A percentile compares a stretch with the other conserved stretches of the same genome.
Evolutionary conservation across 2,329 filamentous ascomycete genomes (phyloP).

Genomic region (Fusarium mexicanum): DNA sequence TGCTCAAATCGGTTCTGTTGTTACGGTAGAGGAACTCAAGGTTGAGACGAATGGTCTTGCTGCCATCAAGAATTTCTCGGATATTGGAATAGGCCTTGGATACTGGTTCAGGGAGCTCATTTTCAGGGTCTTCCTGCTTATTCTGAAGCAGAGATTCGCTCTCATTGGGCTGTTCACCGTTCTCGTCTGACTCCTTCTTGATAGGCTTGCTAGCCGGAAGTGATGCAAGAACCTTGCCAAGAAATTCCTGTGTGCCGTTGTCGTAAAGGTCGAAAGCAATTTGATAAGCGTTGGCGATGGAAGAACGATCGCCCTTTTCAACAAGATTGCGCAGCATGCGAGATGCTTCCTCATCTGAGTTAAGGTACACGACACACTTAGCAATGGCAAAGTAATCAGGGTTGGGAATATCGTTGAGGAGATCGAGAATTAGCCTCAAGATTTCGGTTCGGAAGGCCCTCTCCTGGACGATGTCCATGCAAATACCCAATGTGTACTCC

Average conservation of each 20-base stretch:
- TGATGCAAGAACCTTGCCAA: conserved; percentile 86
- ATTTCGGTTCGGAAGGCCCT: conserved; percentile 85
- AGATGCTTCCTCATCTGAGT: conserved; percentile 90
- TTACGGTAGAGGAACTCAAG: conserved; percentile 96
- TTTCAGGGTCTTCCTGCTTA: conserved; percentile 65
- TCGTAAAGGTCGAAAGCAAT: conserved; percentile 98
- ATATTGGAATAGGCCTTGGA: conserved; percentile 70
- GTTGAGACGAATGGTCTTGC: conserved; percentile 93
- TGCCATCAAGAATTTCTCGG: conserved; percentile 80
- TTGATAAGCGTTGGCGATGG: conserved; percentile 90
- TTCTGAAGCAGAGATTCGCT: conserved; percentile 60
- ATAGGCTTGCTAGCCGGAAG: conserved; percentile 67
- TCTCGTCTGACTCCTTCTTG: conserved; percentile 56
- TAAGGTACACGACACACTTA: conserved; percentile 95
- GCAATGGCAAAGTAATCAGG: conserved; percentile 99
- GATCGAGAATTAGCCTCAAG: conserved; percentile 87
- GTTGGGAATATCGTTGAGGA: conserved; percentile 90
- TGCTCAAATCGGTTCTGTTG: conserved; percentile 90
- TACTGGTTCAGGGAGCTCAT: conserved; percentile 60
- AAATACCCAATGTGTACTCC: conserved; percentile 95
- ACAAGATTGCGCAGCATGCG: conserved; percentile 85
- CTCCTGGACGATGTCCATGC: conserved; percentile 98
- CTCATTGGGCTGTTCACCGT: conserved; percentile 56
- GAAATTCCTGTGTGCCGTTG: conserved; percentile 97
- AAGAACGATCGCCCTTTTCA: conserved; percentile 78